These are phyloP conservation scores for Rhinocladiella similis DNA, from an alignment of 2,329 filamentous ascomycete species.

Conservation along the genomic window DNA sequence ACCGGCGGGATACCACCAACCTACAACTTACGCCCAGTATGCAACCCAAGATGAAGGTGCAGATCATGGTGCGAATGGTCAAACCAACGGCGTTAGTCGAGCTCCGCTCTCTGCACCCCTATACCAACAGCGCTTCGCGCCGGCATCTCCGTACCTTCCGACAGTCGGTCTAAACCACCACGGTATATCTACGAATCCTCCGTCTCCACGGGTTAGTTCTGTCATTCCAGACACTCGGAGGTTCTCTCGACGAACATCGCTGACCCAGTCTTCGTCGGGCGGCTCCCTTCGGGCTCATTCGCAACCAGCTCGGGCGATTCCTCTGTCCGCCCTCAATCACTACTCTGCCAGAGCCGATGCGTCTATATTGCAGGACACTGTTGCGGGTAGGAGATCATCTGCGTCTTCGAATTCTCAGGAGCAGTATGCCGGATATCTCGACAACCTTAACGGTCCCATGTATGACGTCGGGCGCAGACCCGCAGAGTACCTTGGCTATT, in stretches of 20 bases:
- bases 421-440: conserved; percentile 7
- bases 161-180: conserved; percentile 33
- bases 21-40: conserved; percentile 40
- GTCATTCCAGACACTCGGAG: conserved; percentile 46
- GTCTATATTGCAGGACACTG: conserved; percentile 33
- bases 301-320: conserved; percentile 49
- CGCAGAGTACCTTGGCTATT: conserved; percentile 49
- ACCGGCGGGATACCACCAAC: conserved; percentile 20
- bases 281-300: conserved; percentile 49
- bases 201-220: conserved; percentile 44
- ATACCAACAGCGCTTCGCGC: conserved; percentile 28
- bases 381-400: conserved; percentile 35
- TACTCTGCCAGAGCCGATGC: conserved; percentile 36
- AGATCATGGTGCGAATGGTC: conserved; percentile 19
- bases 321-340: conserved; percentile 36
- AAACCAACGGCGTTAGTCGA: conserved; percentile 21
- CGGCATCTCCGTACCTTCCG: conserved; percentile 24
- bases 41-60: conserved; percentile 30
- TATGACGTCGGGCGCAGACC: conserved; percentile 38
- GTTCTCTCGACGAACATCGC: conserved; percentile 46
- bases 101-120: conserved; percentile 32
- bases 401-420: conserved; percentile 30
- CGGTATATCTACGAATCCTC: conserved; percentile 46
- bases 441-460: conserved; percentile 15
- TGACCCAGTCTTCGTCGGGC: conserved; percentile 43